Evolutionary conservation across 148 eudicot genomes (phyloP), one percentile per base, ranked within the genome.

Genomic region (Chenopodium suecicum): DNA sequence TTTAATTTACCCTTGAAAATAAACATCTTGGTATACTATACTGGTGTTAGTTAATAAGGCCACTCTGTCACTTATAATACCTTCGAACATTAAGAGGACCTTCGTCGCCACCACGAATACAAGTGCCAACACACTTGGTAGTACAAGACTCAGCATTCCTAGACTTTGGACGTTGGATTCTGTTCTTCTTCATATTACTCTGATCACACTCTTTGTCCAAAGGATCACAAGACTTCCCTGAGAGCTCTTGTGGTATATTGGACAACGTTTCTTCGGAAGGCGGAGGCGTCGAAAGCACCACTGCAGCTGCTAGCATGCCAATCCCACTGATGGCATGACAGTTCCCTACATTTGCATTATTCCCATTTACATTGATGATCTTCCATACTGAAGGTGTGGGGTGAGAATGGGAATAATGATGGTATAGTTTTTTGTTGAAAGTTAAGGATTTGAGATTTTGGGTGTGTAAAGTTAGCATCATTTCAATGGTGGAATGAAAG

Each of bases 81-180:
- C 90, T 88, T 76, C 92, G 69, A 34, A 95, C 68, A 71, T 89
- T 95, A 5, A 95, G 86, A 76, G 98, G 98, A 20, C 98, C 98
- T 88, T 93, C 94, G 66, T 75, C 87, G 2, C 94, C 97, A 9
- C 97, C 96, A 7, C 90, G 90, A 72, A 90, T 91, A 80, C 98
- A 95, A 84, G 98, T 95, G 32, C 89, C 86, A 19, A 88, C 89
- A 58, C 98, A 95, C 80, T 95, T 93, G 22, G 82, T 86, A 12
- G 96, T 92, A 83, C 98, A 95, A 8, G 83, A 76, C 84, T 95
- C 98, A 1, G 98, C 97, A 80, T 87, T 88, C 78, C 90, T 91
- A 1, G 98, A 93, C 78, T 93, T 95, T n/a, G 98, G 98, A 34
- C 88, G 79, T 60, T 95, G 98, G 13, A 95, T 95, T 78, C 91